Percentiles rank a stretch among this genome's conserved stretches.
Conservation (phyloP, 768 basidiomycete species). For the Trametes punicea region DNA sequence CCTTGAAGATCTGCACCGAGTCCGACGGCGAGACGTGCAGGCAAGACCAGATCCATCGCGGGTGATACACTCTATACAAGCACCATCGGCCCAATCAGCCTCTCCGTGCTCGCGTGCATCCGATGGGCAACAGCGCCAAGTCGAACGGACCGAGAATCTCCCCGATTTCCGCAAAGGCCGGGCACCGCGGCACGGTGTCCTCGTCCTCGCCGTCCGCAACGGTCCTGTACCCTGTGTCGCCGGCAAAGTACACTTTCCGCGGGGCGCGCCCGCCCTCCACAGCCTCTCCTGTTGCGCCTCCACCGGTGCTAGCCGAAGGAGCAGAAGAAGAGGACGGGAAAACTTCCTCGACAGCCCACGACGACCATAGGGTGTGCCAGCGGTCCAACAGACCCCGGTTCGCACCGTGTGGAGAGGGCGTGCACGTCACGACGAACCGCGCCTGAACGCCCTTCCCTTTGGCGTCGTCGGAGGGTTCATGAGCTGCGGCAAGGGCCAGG, state of each 20-base stretch:
- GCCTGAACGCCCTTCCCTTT: constrained; percentile 8
- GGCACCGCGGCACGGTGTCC: constrained; percentile 56
- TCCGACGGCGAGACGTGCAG: constrained; percentile 68
- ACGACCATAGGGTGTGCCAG: constrained; percentile 60
- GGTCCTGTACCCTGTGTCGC: constrained; percentile 63
- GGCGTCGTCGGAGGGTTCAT: not conserved
- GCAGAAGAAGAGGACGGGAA: too few species aligned
- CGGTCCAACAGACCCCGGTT: constrained; percentile 47
- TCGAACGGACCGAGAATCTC: constrained; percentile 60
- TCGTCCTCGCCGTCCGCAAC: constrained; percentile 46
- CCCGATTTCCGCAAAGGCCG: constrained; percentile 73
- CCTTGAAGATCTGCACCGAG: constrained; percentile 63
- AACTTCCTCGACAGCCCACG: constrained; percentile 58
- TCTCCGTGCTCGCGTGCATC: constrained; percentile 37
- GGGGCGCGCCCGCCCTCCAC: constrained; percentile 26
- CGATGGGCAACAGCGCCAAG: constrained; percentile 69
- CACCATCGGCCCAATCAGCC: not conserved
- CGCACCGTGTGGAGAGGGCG: constrained; percentile 64
- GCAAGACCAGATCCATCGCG: constrained; percentile 53
- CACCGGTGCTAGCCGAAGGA: too few species aligned
- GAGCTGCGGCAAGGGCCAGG: constrained; percentile 25
- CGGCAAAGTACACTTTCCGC: constrained; percentile 60
- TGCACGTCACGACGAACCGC: constrained; percentile 53
- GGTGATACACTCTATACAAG: constrained; percentile 57
- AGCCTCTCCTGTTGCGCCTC: too few species aligned